A percentile compares a stretch with the other conserved stretches of the same genome.
Conservation (phyloP, 495 filamentous ascomycete genomes). For the Aspergillus bertholletiae region DNA sequence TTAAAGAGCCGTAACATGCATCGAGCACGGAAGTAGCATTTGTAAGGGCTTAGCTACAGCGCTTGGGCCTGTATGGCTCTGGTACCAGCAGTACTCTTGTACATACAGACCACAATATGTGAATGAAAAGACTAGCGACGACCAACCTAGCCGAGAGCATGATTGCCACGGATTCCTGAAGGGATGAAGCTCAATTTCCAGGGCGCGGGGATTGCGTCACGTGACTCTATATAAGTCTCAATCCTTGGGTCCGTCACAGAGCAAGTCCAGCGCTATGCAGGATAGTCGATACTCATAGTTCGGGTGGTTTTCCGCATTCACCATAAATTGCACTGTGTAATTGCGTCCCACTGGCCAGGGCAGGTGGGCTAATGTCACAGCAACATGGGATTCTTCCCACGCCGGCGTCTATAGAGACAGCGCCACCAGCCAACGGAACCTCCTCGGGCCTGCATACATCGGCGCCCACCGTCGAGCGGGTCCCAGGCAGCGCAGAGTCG, state of each 20-base stretch:
- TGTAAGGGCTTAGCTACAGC: background rate
- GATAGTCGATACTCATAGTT: background rate
- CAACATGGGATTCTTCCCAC: constrained; percentile 23
- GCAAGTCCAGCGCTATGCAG: background rate
- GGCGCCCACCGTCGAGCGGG: background rate
- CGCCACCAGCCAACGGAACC: constrained; percentile 15
- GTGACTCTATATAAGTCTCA: constrained; percentile 28
- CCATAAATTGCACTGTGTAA: background rate
- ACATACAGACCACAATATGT: too few species aligned
- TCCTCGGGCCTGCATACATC: constrained; percentile 10
- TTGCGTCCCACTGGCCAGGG: background rate
- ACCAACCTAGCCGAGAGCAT: too few species aligned
- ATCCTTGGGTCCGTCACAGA: constrained; percentile 21
- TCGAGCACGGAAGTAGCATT: background rate
- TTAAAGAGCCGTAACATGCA: background rate
- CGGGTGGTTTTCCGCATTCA: background rate
- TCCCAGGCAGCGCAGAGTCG: constrained; percentile 6
- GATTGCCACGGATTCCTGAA: background rate
- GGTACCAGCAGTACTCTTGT: background rate
- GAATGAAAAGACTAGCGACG: background rate
- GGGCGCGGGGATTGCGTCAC: constrained; percentile 15
- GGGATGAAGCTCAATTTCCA: background rate
- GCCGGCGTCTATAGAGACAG: constrained; percentile 24
- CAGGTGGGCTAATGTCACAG: constrained; percentile 23
- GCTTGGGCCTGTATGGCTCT: background rate